These are phyloP conservation scores for Penicillium manginii DNA, from an alignment of 495 filamentous ascomycete genomes.

Conservation along the genomic window DNA sequence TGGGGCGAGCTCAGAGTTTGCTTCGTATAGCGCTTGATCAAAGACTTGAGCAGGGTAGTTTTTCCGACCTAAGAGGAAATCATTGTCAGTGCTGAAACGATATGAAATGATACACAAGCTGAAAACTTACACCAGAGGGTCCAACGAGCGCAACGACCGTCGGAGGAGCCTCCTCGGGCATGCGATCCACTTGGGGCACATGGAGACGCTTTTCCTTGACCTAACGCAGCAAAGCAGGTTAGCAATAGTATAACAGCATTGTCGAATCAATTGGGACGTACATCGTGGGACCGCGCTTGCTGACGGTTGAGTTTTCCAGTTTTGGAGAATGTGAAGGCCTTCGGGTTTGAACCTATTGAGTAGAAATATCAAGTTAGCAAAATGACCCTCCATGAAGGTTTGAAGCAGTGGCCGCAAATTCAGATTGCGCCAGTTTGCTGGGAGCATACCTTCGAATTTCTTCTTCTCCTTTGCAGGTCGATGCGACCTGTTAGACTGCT, in stretches of 20 bases:
- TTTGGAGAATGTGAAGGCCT: conserved; percentile 85
- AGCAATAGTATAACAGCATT: conserved; percentile 14
- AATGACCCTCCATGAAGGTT: conserved; percentile 4
- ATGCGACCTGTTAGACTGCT: conserved; percentile 85
- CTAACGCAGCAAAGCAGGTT: conserved; percentile 45
- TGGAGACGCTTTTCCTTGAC: conserved; percentile 94
- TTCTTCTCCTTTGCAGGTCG: conserved; percentile 91
- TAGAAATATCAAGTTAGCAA: conserved; percentile 19
- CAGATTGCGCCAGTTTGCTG: conserved; percentile 12
- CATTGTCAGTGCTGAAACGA: conserved; percentile 8
- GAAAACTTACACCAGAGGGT: conserved; percentile 77
- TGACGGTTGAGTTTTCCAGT: conserved; percentile 83
- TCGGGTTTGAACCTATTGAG: conserved; percentile 74
- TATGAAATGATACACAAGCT: background rate
- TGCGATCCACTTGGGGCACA: conserved; percentile 91
- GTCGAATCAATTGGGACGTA: conserved; percentile 40
- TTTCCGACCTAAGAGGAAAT: conserved; percentile 57
- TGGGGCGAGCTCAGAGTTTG: conserved; percentile 87
- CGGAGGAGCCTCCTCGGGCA: conserved; percentile 95
- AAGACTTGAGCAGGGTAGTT: conserved; percentile 83
- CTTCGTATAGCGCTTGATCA: conserved; percentile 93
- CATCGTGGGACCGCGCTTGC: conserved; percentile 90
- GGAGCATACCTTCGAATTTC: conserved; percentile 59
- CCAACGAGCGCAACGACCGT: conserved; percentile 91
- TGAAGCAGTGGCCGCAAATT: conserved; percentile 18